phyloP scores from a whole-genome alignment of 1,139 yeast genomes.

The Geotrichum fermentans region DNA sequence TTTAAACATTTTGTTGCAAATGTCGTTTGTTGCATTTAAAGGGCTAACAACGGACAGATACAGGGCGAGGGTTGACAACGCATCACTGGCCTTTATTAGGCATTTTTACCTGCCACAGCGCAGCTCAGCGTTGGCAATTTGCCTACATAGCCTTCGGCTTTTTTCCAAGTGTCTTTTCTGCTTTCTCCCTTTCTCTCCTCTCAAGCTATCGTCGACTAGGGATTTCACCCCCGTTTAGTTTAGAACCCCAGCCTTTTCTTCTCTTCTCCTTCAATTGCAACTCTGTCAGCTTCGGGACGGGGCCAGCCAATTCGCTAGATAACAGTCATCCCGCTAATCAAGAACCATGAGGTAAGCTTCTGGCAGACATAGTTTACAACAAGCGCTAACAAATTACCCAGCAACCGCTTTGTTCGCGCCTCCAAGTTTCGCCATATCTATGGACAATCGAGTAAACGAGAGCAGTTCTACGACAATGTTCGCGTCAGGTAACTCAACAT shows the following conservation, averaged over 20 bases:
- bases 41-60: too few relatives aligned
- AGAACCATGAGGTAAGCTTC: background rate
- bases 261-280: too few relatives aligned
- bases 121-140: background rate
- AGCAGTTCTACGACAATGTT: conserved; percentile 81
- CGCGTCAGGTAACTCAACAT: conserved; percentile 34
- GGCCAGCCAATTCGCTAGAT: too few relatives aligned
- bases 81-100: background rate
- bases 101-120: background rate
- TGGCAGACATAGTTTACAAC: too few relatives aligned
- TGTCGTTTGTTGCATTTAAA: too few relatives aligned
- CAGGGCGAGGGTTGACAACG: background rate
- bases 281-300: too few relatives aligned
- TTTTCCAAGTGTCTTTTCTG: background rate
- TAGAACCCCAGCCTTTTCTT: too few relatives aligned
- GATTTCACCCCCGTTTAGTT: background rate
- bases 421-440: conserved; percentile 94
- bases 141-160: background rate
- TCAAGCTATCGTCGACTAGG: conserved; percentile 3
- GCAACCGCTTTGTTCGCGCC: conserved; percentile 93
- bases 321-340: too few relatives aligned
- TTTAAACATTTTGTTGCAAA: too few relatives aligned
- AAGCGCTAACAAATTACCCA: too few relatives aligned
- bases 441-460: conserved; percentile 88
- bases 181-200: background rate